Base-by-base conservation (phyloP, 805 yeast species). In the Yueomyces sinensis region DNA sequence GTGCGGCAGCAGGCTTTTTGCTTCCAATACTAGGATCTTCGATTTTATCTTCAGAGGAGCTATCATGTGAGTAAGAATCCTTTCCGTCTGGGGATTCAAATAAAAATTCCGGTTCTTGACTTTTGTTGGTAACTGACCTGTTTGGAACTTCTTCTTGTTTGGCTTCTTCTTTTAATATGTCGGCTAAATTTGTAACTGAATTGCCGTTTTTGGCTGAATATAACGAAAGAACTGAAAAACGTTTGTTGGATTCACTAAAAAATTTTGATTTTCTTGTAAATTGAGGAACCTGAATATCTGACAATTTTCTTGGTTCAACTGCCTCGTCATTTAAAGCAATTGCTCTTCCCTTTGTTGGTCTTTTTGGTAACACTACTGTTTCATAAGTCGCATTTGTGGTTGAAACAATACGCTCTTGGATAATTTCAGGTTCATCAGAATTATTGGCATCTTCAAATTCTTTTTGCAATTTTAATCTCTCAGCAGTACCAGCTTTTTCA, bases 201-300 rank as follows among this genome's bases (percentile, higher is more conserved):
- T 68, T 72, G n/a, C n/a, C n/a, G n/a, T n/a, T n/a, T 41, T 69
- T 74, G 3, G 86, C 73, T 1, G 87, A 78, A 45, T 76, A 76
- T 55, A 77, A 61, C 1, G 86, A 76, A 29, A 80, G 54, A n/a
- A 80, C 80, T 23, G 83, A 75, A 35, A 77, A 60, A 49, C 91
- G 68, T 55, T 75, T 80, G 48, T 73, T 73, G 5, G 75, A 70
- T 37, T 66, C 66, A 27, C 78, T 66, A 49, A 75, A 76, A 37
- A 71, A 63, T 46, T 71, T 68, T 2, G 83, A 76, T 45, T 71
- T 70, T 54, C 86, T 71, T 0, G 86, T 71, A 25, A 79, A 82
- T 41, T 70, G 72, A 17, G 89, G 89, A 33, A 79, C 73, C 37
- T 66, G 65, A 30, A 79, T 76, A 41, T 74, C 80, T 15, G 81